A percentile compares a stretch with the other conserved stretches of the same genome.
Conservation (phyloP, 1,284 basidiomycete species). For the Naganishia albida region DNA sequence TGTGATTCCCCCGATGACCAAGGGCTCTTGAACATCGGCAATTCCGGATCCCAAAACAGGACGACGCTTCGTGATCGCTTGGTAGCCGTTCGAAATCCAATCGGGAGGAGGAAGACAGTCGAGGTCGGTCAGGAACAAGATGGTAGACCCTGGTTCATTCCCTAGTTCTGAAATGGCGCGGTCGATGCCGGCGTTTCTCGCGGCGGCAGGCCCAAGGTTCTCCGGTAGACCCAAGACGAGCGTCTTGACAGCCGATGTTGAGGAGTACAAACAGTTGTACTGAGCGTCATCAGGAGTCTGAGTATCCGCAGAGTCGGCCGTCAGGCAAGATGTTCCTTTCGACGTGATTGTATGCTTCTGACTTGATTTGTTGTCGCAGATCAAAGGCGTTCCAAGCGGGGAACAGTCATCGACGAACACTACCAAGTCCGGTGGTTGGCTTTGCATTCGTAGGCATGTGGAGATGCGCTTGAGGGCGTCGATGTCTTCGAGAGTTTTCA, state of each 20-base stretch:
- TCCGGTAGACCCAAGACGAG: too few relatives aligned
- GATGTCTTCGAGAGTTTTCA: background rate
- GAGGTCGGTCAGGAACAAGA: background rate
- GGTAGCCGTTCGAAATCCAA: background rate
- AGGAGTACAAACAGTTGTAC: too few relatives aligned
- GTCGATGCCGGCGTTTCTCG: too few relatives aligned
- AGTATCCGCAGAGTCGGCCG: too few relatives aligned
- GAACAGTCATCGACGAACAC: constrained; percentile 16
- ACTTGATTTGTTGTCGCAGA: too few relatives aligned
- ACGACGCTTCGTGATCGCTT: background rate
- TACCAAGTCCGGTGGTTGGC: constrained; percentile 5
- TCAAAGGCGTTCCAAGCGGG: background rate
- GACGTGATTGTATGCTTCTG: too few relatives aligned
- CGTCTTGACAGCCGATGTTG: too few relatives aligned
- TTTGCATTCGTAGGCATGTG: background rate
- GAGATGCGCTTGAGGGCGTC: background rate
- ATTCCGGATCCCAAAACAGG: background rate
- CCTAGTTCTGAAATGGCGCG: too few relatives aligned
- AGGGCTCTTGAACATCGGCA: background rate
- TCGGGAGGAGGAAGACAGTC: constrained; percentile 6
- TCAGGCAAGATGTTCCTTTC: too few relatives aligned
- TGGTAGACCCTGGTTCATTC: background rate
- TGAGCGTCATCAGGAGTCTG: too few relatives aligned
- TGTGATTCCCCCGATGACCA: background rate
- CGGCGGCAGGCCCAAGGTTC: too few relatives aligned